These are phyloP conservation scores for Incumbomyces lentus DNA, from an alignment of 2,329 filamentous ascomycete species.

Conservation along the genomic window DNA sequence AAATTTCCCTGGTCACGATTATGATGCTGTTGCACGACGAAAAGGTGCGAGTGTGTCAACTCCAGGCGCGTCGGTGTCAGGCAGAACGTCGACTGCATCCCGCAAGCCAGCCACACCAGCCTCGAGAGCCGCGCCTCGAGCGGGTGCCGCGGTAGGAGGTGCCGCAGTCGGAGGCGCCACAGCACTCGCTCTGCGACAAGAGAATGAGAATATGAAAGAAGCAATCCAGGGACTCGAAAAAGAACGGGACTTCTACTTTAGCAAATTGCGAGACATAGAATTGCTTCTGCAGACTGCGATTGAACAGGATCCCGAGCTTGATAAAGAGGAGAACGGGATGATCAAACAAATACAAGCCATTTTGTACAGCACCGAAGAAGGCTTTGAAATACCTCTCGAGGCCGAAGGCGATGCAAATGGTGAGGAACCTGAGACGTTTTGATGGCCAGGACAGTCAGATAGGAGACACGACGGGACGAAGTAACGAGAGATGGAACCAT, in stretches of 20 bases:
- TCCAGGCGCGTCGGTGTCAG: conserved; percentile 39
- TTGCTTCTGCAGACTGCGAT: conserved; percentile 85
- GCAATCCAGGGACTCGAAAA: conserved; percentile 90
- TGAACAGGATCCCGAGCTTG: conserved; percentile 82
- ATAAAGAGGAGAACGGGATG: conserved; percentile 84
- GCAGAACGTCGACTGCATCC: conserved; percentile 35
- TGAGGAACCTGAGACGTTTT: conserved; percentile 34
- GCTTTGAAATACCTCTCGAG: conserved; percentile 82
- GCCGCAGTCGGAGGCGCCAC: conserved; percentile 44
- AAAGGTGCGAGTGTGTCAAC: conserved; percentile 61
- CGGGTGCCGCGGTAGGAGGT: conserved; percentile 34
- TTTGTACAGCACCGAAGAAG: conserved; percentile 82
- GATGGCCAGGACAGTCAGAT: conserved; percentile 2
- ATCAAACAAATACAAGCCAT: conserved; percentile 95
- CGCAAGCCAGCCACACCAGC: conserved; percentile 53
- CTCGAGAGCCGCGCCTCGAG: conserved; percentile 26
- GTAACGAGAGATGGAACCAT: not conserved
- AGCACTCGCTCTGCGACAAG: conserved; percentile 64
- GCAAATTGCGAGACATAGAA: conserved; percentile 95
- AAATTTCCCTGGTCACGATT: conserved; percentile 93
- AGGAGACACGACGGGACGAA: not conserved
- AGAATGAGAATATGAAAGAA: conserved; percentile 85
- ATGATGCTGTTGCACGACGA: conserved; percentile 77
- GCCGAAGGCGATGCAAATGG: conserved; percentile 49
- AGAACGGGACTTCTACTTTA: conserved; percentile 98